These are phyloP conservation scores for Cicer yamashitae DNA, from an alignment of 306 rosid species.

Conservation along the genomic window DNA sequence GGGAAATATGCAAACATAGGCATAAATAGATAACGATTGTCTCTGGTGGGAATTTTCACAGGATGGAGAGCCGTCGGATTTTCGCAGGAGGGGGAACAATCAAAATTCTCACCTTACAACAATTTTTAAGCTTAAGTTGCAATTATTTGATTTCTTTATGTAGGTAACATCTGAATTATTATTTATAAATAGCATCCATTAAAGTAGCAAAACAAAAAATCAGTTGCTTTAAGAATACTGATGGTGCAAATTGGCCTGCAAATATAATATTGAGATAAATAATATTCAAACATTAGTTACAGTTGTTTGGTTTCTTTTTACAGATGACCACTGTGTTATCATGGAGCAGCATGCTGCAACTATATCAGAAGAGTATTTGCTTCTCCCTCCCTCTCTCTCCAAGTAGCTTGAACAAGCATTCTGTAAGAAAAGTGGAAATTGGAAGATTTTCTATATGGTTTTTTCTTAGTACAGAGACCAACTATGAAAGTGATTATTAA, in stretches of 20 bases:
- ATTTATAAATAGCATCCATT: neutral
- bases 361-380: constrained; percentile 6
- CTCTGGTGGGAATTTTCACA: no score
- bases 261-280: neutral
- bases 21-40: no score
- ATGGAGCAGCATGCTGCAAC: constrained; percentile 21
- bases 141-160: neutral
- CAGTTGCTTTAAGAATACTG: neutral
- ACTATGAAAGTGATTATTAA: constrained; percentile 4
- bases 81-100: no score
- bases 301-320: neutral
- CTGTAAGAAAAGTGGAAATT: constrained; percentile 21
- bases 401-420: constrained; percentile 14
- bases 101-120: no score
- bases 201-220: neutral
- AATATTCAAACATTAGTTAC: constrained; percentile 17
- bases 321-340: neutral
- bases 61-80: no score
- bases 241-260: neutral
- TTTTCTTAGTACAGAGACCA: constrained; percentile 24
- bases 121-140: neutral
- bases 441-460: constrained; percentile 13
- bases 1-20: no score
- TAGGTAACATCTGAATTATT: neutral
- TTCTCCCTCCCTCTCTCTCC: neutral